A percentile compares a stretch with the other conserved stretches of the same genome.
phyloP scores from a whole-genome alignment of 2,329 filamentous ascomycete genomes.

The Ophiosphaerella herpotricha region DNA sequence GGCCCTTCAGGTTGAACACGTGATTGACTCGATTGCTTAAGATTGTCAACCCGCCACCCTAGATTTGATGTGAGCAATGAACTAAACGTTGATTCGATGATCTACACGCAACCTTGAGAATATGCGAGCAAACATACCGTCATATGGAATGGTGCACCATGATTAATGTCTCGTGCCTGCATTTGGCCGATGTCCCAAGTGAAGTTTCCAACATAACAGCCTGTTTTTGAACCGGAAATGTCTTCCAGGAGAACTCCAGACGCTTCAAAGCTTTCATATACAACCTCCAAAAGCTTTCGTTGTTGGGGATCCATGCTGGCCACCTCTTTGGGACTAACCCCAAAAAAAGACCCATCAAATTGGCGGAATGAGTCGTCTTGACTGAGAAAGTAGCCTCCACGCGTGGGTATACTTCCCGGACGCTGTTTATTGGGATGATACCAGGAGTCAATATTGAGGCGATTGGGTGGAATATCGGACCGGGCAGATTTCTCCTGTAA shows the following conservation, averaged over 20 bases:
- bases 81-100: too few species aligned
- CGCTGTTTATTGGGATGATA: too few species aligned
- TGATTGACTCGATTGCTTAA: constrained; percentile 27
- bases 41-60: neutral
- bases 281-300: neutral
- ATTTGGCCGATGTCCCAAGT: neutral
- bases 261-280: neutral
- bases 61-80: too few species aligned
- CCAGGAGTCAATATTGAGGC: too few species aligned
- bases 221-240: neutral
- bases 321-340: neutral
- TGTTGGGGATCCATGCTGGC: neutral
- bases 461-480: too few species aligned
- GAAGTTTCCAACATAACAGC: neutral
- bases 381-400: neutral
- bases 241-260: neutral
- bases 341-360: neutral
- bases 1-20: constrained; percentile 24
- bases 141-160: neutral
- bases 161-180: neutral
- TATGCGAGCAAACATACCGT: neutral
- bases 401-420: too few species aligned
- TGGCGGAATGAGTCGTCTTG: neutral
- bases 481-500: too few species aligned
- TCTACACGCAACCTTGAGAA: neutral